These are phyloP conservation scores for Boletus rubescentipes DNA, from an alignment of 768 basidiomycete species.

Conservation along the genomic window DNA sequence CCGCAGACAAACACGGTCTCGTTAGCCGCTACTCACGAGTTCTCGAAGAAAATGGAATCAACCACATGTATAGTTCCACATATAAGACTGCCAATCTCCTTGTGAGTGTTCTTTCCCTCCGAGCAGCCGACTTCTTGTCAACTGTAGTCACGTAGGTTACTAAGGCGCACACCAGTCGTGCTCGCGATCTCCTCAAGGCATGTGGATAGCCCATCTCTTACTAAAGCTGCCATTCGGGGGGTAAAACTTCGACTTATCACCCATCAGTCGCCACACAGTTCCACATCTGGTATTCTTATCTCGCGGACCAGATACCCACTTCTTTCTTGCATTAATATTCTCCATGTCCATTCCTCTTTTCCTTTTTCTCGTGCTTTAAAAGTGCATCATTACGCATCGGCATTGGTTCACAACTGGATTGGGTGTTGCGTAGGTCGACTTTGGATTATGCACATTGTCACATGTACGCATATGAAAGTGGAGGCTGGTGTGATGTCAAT, in stretches of 20 bases:
- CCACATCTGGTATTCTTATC: conserved; percentile 10
- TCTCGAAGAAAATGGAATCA: conserved; percentile 69
- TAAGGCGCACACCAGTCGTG: conserved; percentile 55
- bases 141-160: conserved; percentile 43
- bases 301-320: conserved; percentile 17
- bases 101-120: conserved; percentile 38
- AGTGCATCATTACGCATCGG: background rate
- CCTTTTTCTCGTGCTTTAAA: background rate
- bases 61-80: conserved; percentile 85
- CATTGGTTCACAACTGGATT: conserved; percentile 6
- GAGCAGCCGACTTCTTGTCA: background rate
- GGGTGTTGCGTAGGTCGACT: background rate
- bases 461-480: background rate
- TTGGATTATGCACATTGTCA: background rate
- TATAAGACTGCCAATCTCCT: conserved; percentile 79
- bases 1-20: conserved; percentile 70
- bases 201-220: conserved; percentile 40
- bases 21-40: conserved; percentile 75
- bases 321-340: conserved; percentile 3
- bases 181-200: conserved; percentile 54
- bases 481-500: background rate
- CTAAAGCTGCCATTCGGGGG: background rate
- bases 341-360: background rate
- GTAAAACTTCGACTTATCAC: background rate
- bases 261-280: background rate